Base-by-base conservation (phyloP, 768 basidiomycete genomes). In the Russula dissimulans region DNA sequence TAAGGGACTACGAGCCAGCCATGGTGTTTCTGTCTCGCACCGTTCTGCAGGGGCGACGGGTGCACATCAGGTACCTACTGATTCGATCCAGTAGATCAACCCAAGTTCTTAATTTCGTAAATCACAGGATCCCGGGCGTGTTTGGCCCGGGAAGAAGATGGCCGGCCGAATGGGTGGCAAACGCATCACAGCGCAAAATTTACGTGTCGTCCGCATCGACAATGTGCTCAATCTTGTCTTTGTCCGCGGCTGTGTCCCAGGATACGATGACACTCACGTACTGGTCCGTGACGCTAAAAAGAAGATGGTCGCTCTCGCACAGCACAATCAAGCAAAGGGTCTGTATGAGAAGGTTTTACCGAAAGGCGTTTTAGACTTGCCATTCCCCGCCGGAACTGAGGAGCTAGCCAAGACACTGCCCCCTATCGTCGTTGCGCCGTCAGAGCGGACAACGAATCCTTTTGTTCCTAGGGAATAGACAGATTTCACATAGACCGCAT, bases 131-230 rank as follows among this genome's bases (percentile, higher is more conserved):
- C 95, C 97, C 29, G 97, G 97, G 49, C 85, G 97, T 68, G 80
- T 97, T 5, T 93, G 90, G 75, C 97, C 97, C 4, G 97, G 97
- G 41, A 97, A 94, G 77, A 98, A 97, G 78, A 97, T 97, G 95
- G 85, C 95, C 10, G 97, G 97, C 38, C 86, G 86, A 26, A 85
- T 97, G 78, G 97, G 97, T 52, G 87, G 85, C 57, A 79, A 83
- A 63, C 85, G 86, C 43, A 81, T 81, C 9, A 98, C 95, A 8
- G 79, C 80, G 14, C 93, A 95, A 69, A 98, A 97, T 70, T 83
- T 98, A 29, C 73, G 86, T 1, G 91, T 98, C 45, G 81, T 94
- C 57, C 88, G 93, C 22, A 81, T 99, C 60, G 97, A 99, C 76
- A 83, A 82, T 22, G 75, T 77, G 14, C 83, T 97, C 50, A 87